Evolutionary conservation across 768 basidiomycete species (phyloP).

Genomic region (Hygrophoropsis aurantiaca): DNA sequence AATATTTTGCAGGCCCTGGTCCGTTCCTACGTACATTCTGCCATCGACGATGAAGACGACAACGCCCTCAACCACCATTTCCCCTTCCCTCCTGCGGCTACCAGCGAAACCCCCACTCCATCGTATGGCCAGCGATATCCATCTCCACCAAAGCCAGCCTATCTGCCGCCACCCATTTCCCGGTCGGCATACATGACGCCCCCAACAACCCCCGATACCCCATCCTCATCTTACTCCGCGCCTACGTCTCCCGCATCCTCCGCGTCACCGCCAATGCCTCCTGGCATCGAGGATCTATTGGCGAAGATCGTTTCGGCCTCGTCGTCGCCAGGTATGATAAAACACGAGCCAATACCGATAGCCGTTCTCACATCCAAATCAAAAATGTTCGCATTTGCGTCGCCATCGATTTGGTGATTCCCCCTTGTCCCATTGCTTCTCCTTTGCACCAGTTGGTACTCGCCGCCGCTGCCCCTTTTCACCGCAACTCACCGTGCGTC

Average conservation of each 20-base stretch:
- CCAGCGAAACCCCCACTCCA: too few species aligned
- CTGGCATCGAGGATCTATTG: slow-evolving; percentile 43
- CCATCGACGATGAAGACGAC: slow-evolving; percentile 63
- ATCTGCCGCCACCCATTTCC: too few species aligned
- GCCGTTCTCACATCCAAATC: slow-evolving; percentile 45
- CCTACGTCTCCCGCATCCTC: slow-evolving; percentile 50
- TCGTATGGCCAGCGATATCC: too few species aligned
- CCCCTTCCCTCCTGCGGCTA: slow-evolving; percentile 32
- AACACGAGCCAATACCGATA: slow-evolving; percentile 10
- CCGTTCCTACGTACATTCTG: slow-evolving; percentile 66
- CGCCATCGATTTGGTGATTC: slow-evolving; percentile 51
- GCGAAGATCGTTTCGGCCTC: slow-evolving; percentile 43
- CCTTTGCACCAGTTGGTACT: too few species aligned
- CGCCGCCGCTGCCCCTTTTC: too few species aligned
- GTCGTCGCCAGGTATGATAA: slow-evolving; percentile 26
- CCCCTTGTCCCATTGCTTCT: too few species aligned
- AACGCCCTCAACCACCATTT: slow-evolving; percentile 30
- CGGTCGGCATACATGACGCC: too few species aligned
- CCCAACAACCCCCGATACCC: too few species aligned
- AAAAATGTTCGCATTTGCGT: slow-evolving; percentile 56
- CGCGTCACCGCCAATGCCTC: slow-evolving; percentile 52
- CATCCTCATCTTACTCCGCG: background rate
- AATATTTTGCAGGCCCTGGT: slow-evolving; percentile 56
- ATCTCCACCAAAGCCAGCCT: too few species aligned
- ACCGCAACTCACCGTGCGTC: slow-evolving; percentile 22